Conservation (phyloP, 805 yeast species). For the Kodamaea kakaduensis region DNA sequence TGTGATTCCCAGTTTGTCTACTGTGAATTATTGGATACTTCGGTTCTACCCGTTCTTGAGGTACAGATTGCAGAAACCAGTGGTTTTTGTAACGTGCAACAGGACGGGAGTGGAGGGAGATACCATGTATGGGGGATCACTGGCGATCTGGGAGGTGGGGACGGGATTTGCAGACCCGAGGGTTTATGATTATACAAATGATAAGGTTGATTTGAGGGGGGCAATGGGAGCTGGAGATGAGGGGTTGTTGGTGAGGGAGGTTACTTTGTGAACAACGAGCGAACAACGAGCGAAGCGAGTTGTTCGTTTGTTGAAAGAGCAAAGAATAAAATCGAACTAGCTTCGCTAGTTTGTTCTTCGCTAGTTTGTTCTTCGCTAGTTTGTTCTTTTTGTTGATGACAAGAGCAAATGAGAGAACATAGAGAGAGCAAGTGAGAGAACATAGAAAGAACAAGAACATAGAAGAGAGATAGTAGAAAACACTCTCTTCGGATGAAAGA, state of each 20-base stretch:
- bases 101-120: slow-evolving; percentile 75
- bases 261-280: slow-evolving; percentile 41
- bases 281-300: too few relatives aligned
- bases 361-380: too few relatives aligned
- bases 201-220: slow-evolving; percentile 52
- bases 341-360: too few relatives aligned
- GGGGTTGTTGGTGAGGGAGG: slow-evolving; percentile 60
- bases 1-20: slow-evolving; percentile 41
- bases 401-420: too few relatives aligned
- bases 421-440: too few relatives aligned
- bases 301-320: too few relatives aligned
- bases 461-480: too few relatives aligned
- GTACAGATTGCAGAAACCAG: slow-evolving; percentile 12
- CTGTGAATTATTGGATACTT: slow-evolving; percentile 69
- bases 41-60: slow-evolving; percentile 62
- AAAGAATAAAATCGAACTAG: too few relatives aligned
- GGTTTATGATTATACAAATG: slow-evolving; percentile 37
- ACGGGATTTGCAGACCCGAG: slow-evolving; percentile 42
- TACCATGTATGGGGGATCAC: slow-evolving; percentile 64
- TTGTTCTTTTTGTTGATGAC: too few relatives aligned
- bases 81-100: slow-evolving; percentile 55
- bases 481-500: too few relatives aligned
- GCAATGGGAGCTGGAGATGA: slow-evolving; percentile 60
- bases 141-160: slow-evolving; percentile 38
- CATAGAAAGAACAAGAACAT: too few relatives aligned